These are phyloP conservation scores for Russula virescens DNA, from an alignment of 768 basidiomycete species.

Conservation along the genomic window DNA sequence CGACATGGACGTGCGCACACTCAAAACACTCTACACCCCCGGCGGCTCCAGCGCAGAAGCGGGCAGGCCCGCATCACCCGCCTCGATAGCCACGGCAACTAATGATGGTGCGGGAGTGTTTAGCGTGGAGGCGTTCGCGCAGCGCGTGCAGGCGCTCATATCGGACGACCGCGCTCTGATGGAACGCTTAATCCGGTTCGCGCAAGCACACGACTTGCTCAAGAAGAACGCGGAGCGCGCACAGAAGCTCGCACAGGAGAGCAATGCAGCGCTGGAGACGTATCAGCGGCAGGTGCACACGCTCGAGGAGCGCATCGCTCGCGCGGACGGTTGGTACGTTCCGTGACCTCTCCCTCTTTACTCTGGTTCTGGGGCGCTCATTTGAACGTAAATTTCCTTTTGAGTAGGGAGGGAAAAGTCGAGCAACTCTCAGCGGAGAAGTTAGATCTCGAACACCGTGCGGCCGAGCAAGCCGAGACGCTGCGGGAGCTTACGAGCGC, in stretches of 20 bases:
- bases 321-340: slow-evolving; percentile 47
- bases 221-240: slow-evolving; percentile 91
- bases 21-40: slow-evolving; percentile 71
- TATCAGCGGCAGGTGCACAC: slow-evolving; percentile 84
- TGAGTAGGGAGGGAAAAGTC: slow-evolving; percentile 58
- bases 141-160: slow-evolving; percentile 74
- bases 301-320: slow-evolving; percentile 68
- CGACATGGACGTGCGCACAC: slow-evolving; percentile 79
- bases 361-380: slow-evolving; percentile 40
- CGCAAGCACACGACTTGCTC: slow-evolving; percentile 82
- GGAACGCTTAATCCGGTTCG: slow-evolving; percentile 77
- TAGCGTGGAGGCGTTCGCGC: slow-evolving; percentile 68
- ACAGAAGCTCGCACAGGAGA: slow-evolving; percentile 85
- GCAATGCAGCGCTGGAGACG: slow-evolving; percentile 70
- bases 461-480: slow-evolving; percentile 69
- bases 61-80: too few relatives aligned
- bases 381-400: background rate
- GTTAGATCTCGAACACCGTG: slow-evolving; percentile 58
- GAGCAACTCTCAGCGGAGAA: slow-evolving; percentile 60
- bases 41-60: slow-evolving; percentile 17
- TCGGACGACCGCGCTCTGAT: slow-evolving; percentile 80
- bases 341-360: too few relatives aligned
- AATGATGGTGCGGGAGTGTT: slow-evolving; percentile 42
- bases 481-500: slow-evolving; percentile 66
- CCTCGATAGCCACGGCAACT: too few relatives aligned